A percentile compares a stretch with the other conserved stretches of the same genome.
phyloP scores from a whole-genome alignment of 2,329 filamentous ascomycete species.

The Paecilomyces sp. region DNA sequence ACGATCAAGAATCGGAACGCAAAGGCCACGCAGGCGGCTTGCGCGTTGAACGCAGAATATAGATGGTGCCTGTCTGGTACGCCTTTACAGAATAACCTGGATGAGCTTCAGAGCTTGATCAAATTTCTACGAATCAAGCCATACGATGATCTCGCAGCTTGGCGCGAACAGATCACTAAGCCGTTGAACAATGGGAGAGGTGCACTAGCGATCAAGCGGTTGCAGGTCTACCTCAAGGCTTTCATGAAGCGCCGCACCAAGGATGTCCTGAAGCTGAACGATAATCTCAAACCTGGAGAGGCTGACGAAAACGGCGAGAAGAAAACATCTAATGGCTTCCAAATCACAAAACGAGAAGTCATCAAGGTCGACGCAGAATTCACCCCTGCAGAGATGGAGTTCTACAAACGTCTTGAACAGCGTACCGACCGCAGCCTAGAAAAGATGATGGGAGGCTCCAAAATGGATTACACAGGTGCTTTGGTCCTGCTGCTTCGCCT shows the following conservation, averaged over 20 bases:
- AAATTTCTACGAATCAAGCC: slow-evolving; percentile 88
- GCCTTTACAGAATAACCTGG: slow-evolving; percentile 96
- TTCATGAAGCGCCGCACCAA: slow-evolving; percentile 99
- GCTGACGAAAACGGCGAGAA: slow-evolving; percentile 45
- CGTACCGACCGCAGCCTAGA: slow-evolving; percentile 82
- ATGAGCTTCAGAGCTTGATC: slow-evolving; percentile 90
- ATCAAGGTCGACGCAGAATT: slow-evolving; percentile 73
- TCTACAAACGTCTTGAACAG: slow-evolving; percentile 77
- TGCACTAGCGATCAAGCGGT: slow-evolving; percentile 75
- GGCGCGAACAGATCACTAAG: slow-evolving; percentile 84
- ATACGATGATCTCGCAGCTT: slow-evolving; percentile 76
- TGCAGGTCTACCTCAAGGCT: slow-evolving; percentile 78
- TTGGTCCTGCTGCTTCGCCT: slow-evolving; percentile 85
- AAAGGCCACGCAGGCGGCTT: slow-evolving; percentile 90
- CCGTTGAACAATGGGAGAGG: slow-evolving; percentile 88
- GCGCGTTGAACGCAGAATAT: slow-evolving; percentile 74
- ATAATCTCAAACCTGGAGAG: slow-evolving; percentile 70
- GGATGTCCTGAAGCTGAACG: slow-evolving; percentile 85
- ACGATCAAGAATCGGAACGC: slow-evolving; percentile 98
- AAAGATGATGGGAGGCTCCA: slow-evolving; percentile 73
- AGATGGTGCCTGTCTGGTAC: slow-evolving; percentile 96
- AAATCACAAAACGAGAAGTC: slow-evolving; percentile 85
- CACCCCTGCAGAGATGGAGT: slow-evolving; percentile 69
- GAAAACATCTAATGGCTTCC: slow-evolving; percentile 61
- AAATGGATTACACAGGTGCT: slow-evolving; percentile 86